Conservation (phyloP, 352 stramenopile species). For the Albugo laibachii region DNA sequence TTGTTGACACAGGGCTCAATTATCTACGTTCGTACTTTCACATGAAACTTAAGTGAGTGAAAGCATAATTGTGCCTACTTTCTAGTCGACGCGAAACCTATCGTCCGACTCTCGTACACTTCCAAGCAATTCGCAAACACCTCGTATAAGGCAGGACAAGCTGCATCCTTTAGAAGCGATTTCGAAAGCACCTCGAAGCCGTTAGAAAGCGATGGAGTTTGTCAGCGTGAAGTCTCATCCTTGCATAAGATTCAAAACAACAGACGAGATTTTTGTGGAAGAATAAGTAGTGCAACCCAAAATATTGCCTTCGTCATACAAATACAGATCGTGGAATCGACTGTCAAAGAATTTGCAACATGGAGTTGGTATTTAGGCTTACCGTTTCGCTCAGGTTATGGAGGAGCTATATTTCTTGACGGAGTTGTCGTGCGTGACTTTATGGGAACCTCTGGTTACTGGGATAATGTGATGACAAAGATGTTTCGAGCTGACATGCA, state of each 20-base stretch:
- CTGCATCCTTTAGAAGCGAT: slow-evolving; percentile 14
- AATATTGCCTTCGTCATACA: slow-evolving; percentile 23
- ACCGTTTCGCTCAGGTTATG: slow-evolving; percentile 26
- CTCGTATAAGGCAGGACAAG: slow-evolving; percentile 22
- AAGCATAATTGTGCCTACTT: neutral
- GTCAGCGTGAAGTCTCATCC: slow-evolving; percentile 19
- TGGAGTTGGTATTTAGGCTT: slow-evolving; percentile 40
- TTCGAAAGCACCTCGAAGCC: slow-evolving; percentile 20
- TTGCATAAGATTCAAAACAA: slow-evolving; percentile 22
- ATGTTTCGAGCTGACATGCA: slow-evolving; percentile 19
- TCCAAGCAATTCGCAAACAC: slow-evolving; percentile 17
- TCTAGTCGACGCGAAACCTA: slow-evolving; percentile 11
- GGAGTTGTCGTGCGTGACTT: slow-evolving; percentile 25
- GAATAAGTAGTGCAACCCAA: slow-evolving; percentile 15
- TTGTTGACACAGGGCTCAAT: slow-evolving; percentile 25
- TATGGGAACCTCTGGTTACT: slow-evolving; percentile 17
- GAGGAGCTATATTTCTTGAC: slow-evolving; percentile 21
- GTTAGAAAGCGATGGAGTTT: slow-evolving; percentile 32
- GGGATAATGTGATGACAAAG: slow-evolving; percentile 17
- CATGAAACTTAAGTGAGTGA: neutral
- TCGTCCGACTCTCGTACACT: slow-evolving; percentile 18
- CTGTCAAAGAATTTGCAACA: slow-evolving; percentile 7
- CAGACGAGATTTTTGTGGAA: slow-evolving; percentile 25
- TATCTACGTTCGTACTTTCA: slow-evolving; percentile 16
- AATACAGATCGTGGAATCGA: slow-evolving; percentile 28